Base-by-base conservation (phyloP, 306 rosid genomes). In the Acacia crassicarpa region DNA sequence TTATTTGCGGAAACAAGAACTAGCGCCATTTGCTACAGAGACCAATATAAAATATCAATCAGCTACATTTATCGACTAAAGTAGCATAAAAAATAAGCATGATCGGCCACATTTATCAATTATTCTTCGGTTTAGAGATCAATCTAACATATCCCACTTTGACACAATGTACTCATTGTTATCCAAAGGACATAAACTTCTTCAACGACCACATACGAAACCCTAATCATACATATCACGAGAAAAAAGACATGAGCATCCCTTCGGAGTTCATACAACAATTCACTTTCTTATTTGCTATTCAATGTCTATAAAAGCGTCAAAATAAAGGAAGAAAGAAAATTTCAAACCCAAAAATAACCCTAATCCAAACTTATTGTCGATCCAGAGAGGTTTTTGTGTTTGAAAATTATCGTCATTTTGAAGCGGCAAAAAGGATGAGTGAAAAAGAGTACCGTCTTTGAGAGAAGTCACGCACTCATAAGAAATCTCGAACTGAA, bases 401-500 rank as follows among this genome's bases (percentile, higher is more conserved):
- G 5, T 33, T 6, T 7, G 70, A 66, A 66, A 66, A 33, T 8
- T 6, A 33, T 30, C 3, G 70, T 33, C 71, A 32, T 32, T 14
- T 66, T 32, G 71, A 33, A 17, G 44, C n/a, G 5, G 71, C 45
- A 66, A 66, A 32, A 54, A 54, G 61, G 61, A 54, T 20, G 12
- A 54, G 25, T 54, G 61, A 20, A 30, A 62, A 27, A 27, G 43
- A 32, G 30, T 80, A 91, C 95, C 94, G 72, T 92, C 94, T 85
- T 88, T 86, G 79, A 90, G 91, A 84, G 97, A 72, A 59, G 94
- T 83, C 87, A 92, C 81, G 56, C 97, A 93, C 88, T 93, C 93
- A 72, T 94, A 92, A 75, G 98, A 94, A 82, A 94, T 91, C 93
- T 93, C 95, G 81, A 94, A 94, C 91, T 92, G 95, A 75, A 90